phyloP scores from a whole-genome alignment of 2,329 filamentous ascomycete species.

The Ophiostoma piceae region DNA sequence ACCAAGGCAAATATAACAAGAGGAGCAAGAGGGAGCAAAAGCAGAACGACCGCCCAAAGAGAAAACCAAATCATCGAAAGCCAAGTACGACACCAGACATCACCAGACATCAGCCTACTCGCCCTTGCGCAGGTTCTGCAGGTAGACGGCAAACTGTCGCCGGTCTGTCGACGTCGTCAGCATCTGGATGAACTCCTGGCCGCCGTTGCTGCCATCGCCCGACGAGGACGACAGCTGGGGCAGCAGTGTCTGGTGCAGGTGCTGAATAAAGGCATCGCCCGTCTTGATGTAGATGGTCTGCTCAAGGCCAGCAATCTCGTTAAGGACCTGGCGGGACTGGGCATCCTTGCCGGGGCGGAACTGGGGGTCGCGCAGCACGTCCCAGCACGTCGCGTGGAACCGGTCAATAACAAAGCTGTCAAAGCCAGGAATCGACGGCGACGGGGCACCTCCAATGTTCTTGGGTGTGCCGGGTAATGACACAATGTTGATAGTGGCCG shows the following conservation, averaged over 20 bases:
- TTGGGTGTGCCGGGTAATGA: conserved; percentile 5
- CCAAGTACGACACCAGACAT: neutral
- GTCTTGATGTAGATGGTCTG: conserved; percentile 88
- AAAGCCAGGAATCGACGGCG: conserved; percentile 73
- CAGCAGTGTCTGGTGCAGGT: conserved; percentile 60
- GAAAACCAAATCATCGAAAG: neutral
- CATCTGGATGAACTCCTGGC: conserved; percentile 54
- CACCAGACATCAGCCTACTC: conserved; percentile 14
- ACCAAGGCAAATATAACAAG: neutral
- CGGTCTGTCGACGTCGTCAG: conserved; percentile 56
- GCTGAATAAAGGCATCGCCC: conserved; percentile 70
- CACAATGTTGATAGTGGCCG: conserved; percentile 2
- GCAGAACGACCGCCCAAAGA: neutral
- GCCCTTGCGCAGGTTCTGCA: conserved; percentile 53
- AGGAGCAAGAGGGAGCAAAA: neutral
- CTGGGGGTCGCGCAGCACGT: conserved; percentile 68
- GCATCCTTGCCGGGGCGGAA: conserved; percentile 80
- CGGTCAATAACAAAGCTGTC: conserved; percentile 83
- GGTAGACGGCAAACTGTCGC: conserved; percentile 59
- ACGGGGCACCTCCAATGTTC: conserved; percentile 36
- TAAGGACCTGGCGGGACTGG: conserved; percentile 79
- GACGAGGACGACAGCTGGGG: conserved; percentile 48
- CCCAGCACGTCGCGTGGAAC: conserved; percentile 88
- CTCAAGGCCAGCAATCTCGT: conserved; percentile 81
- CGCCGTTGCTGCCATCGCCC: conserved; percentile 28